Evolutionary conservation across 225 moss, liverwort and hornwort genomes (phyloP), one percentile per base, ranked within the genome.

Genomic region (Climacium dendroides): DNA sequence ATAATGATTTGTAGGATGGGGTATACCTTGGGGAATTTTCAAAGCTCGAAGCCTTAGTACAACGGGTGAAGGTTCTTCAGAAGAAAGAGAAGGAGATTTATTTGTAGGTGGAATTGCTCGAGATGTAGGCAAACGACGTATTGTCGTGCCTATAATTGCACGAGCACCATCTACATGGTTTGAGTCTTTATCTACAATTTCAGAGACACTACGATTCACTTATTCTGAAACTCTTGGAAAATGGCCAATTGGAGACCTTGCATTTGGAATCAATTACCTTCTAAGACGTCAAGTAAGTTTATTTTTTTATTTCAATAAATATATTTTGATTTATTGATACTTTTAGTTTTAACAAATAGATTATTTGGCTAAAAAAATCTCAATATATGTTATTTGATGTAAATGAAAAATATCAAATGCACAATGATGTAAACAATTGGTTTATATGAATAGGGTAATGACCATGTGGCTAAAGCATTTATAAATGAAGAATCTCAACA

Each of bases 191-290:
- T 96, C 98, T 61, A 98, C 98, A 70, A 90, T 98, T 74, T 95
- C 94, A 19, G 96, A 98, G 86, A 98, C 97, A 43, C 83, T 98
- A 53, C 89, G 94, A 35, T 98, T 98, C 52, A 98, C 97, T 0
- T 98, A 98, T 67, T 96, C 97, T 0, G 97, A 98, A 92, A 98
- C 96, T 76, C 91, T 98, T 76, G 97, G 97, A 25, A 98, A 98
- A 43, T 98, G 97, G 97, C 97, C 97, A 20, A 98, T 98, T 74
- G 96, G 97, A 37, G 97, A 98, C 85, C 90, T 98, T 64, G 96
- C 96, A 15, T 98, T 98, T 87, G 97, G 97, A 71, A 96, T 98
- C 58, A 98, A 98, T 53, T 98, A 94, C 76, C 95, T 98, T 48
- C 66, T 97, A 13, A 90, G 76, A 58, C 94, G 92, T 60, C 96